A percentile compares a stretch with the other conserved stretches of the same genome.
These are phyloP conservation scores for Cephaloascus fragrans DNA, from an alignment of 805 yeast genomes.

Conservation along the genomic window DNA sequence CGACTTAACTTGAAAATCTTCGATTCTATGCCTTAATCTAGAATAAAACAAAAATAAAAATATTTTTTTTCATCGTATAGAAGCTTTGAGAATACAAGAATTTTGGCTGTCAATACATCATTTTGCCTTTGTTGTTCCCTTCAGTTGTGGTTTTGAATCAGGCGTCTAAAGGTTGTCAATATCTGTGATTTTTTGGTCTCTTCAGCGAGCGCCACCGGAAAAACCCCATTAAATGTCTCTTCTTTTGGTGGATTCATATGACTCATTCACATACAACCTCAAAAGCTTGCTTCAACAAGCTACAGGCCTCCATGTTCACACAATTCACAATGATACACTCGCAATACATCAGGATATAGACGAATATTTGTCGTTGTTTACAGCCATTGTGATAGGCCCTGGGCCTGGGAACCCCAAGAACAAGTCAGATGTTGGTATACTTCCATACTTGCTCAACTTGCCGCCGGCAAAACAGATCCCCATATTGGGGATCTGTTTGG, in stretches of 20 bases:
- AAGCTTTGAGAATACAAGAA: no score
- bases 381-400: conserved; percentile 84
- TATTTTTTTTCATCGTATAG: no score
- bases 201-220: neutral
- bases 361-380: conserved; percentile 40
- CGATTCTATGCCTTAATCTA: no score
- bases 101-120: no score
- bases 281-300: conserved; percentile 48
- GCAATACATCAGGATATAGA: conserved; percentile 24
- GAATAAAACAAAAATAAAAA: no score
- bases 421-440: conserved; percentile 60
- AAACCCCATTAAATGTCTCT: no score
- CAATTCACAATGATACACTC: conserved; percentile 56
- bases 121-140: no score
- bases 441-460: conserved; percentile 42
- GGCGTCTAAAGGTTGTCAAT: no score
- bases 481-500: conserved; percentile 84
- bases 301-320: conserved; percentile 37
- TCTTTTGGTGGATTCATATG: conserved; percentile 84
- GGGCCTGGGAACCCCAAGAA: conserved; percentile 89
- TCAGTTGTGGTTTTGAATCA: no score
- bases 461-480: conserved; percentile 46
- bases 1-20: no score
- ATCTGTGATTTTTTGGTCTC: no score
- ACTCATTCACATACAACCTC: conserved; percentile 86